Evolutionary conservation across 352 stramenopile species (phyloP), one percentile per base, ranked within the genome.

Genomic region (Globisporangium apiculatum): DNA sequence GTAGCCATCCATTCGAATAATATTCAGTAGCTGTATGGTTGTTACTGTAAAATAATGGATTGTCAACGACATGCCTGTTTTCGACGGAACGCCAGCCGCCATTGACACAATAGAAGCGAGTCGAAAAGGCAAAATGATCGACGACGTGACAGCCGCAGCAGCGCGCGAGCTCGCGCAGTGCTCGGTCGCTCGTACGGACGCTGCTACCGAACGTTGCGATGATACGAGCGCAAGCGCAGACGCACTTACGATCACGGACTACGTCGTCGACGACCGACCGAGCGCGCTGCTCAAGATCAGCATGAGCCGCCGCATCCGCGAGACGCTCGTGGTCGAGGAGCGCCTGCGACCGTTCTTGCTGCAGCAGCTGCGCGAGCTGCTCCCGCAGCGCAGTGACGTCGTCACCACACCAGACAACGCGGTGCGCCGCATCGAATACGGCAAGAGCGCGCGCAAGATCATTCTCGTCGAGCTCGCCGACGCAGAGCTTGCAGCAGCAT

Each of bases 241-340:
- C 5, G 41, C 60, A 24, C 55, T 66, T 7, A 41, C 15, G 40
- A 17, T 87, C 46, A 58, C 64, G 12, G 75, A 87, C 57, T 90
- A 75, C 51, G 67, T 90, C 47, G 53, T 51, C 2, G 75, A 87
- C 62, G 65, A 73, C 14, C 48, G 73, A 53, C 69, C 77, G 48
- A 90, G 77, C 58, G 57, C 48, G 40, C 80, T 81, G 59, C 61
- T 90, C 55, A 86, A 83, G 59, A 71, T 83, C 62, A 84, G 72
- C 15, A 90, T 90, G 77, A 88, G 78, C 52, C 80, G 80, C 18
- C 78, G 78, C 46, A 81, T 90, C 55, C 70, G 76, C 36, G 70
- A 83, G 58, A 66, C 66, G 53, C 61, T 75, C 31, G 75, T 90
- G 18, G 58, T 65, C 12, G 67, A 84, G 60, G 36, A 66, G 5